Evolutionary conservation across 2,329 filamentous ascomycete genomes (phyloP).

Genomic region (Trichoderma harzianum): DNA sequence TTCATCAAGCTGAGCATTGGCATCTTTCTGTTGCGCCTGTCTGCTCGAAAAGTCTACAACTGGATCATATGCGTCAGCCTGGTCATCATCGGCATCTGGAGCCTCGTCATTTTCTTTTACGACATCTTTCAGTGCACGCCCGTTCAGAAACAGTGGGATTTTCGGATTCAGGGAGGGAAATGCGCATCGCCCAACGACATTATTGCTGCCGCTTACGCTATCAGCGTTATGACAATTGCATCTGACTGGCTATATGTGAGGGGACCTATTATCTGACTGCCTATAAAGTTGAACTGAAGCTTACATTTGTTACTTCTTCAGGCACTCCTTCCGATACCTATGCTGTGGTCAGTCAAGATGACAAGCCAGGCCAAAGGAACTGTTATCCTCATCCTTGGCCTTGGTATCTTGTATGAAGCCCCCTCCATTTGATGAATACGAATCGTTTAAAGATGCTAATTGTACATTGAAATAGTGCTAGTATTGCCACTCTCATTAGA

Average conservation of each 20-base stretch:
- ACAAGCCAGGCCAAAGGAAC: conserved; percentile 49
- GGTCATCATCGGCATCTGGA: conserved; percentile 45
- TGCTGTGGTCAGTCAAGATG: conserved; percentile 55
- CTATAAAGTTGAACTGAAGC: background rate
- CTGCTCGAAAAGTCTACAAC: conserved; percentile 44
- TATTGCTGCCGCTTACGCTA: conserved; percentile 47
- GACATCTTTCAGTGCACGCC: conserved; percentile 51
- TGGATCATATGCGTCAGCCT: conserved; percentile 47
- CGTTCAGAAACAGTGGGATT: conserved; percentile 52
- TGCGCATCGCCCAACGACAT: conserved; percentile 45
- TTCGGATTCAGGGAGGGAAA: conserved; percentile 40
- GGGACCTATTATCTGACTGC: background rate
- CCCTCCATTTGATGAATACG: background rate
- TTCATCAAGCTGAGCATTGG: conserved; percentile 56
- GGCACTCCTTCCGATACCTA: conserved; percentile 51
- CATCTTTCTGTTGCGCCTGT: conserved; percentile 49
- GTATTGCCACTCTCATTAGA: conserved; percentile 51
- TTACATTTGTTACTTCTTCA: conserved; percentile 19
- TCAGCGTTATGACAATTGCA: conserved; percentile 50
- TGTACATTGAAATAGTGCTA: conserved; percentile 38
- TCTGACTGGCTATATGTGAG: conserved; percentile 54
- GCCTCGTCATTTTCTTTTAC: conserved; percentile 49
- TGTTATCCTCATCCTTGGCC: conserved; percentile 46
- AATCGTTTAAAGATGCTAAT: conserved; percentile 17
- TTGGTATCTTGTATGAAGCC: conserved; percentile 47